Base-by-base conservation (phyloP, 1,139 yeast genomes). In the Taphrina confusa region DNA sequence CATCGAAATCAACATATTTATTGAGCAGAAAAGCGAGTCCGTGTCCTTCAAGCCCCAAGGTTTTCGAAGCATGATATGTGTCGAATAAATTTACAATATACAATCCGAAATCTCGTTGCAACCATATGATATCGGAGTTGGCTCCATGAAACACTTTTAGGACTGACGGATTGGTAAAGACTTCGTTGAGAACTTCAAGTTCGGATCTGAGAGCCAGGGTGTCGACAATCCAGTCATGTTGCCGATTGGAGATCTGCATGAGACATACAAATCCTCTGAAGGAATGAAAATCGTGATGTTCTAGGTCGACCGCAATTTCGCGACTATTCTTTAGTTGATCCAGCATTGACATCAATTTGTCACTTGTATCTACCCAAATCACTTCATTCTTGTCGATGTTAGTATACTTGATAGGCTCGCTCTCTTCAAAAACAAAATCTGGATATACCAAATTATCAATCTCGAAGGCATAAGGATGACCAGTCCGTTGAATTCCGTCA, bases 81-180 rank as follows among this genome's bases (percentile, higher is more conserved):
- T 94, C 99, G 71, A 94, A 92, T 27, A 94, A 74, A 39, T 94
- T 82, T 5, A 92, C 98, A 22, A 94, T 76, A 68, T 94, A 94
- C 12, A 94, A 74, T 0, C 99, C 99, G 65, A 94, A 78, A 70
- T 94, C 98, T 66, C 98, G 79, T 74, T 94, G 99, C 44, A 94
- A 77, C 99, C 99, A 94, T 54, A 89, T 85, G 8, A 92, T 87
- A 76, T 94, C 99, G 96, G 90, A 90, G 66, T 83, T 85, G 0
- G 98, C 96, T 65, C 99, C 98, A 70, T 94, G 99, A 66, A 94
- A 82, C 0, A 94, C 95, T 70, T 94, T 94, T 36, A 89, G 76
- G 34, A 91, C 83, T 3, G 74, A 68, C 0, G 97, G 97, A 71
- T 92, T 76, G 1, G 97, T 80, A 66, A 92, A 90, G 0, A 91